Evolutionary conservation across 2,329 filamentous ascomycete genomes (phyloP).

Genomic region (Aspergillus carbonarius): DNA sequence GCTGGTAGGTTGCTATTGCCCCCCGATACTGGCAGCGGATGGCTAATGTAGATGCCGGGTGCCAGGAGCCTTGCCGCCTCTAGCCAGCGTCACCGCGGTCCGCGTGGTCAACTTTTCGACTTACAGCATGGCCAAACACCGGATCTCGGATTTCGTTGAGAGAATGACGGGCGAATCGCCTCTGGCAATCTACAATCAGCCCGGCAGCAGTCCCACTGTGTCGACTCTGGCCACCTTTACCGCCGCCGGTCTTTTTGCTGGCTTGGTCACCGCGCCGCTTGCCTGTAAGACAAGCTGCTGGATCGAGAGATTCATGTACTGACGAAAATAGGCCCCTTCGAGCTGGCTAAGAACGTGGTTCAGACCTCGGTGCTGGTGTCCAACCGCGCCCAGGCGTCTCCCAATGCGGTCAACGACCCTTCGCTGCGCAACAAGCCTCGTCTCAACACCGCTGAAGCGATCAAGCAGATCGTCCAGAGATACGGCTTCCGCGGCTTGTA

Average conservation of each 20-base stretch:
- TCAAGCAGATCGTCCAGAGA: constrained; percentile 43
- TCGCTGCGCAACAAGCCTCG: constrained; percentile 40
- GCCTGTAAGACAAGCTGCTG: constrained; percentile 38
- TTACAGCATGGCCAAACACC: constrained; percentile 45
- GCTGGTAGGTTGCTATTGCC: constrained; percentile 36
- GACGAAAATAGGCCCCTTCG: constrained; percentile 43
- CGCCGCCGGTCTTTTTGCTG: constrained; percentile 43
- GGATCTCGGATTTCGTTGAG: constrained; percentile 41
- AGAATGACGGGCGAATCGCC: constrained; percentile 43
- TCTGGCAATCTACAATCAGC: constrained; percentile 41
- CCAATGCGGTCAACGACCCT: constrained; percentile 34
- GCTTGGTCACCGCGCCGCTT: constrained; percentile 42
- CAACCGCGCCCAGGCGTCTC: constrained; percentile 39
- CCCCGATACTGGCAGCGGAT: neutral
- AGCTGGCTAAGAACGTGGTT: constrained; percentile 50
- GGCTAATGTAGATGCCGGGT: neutral
- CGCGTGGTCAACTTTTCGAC: constrained; percentile 49
- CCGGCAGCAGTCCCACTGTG: constrained; percentile 43
- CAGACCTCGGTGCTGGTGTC: constrained; percentile 50
- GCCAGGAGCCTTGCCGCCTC: constrained; percentile 45
- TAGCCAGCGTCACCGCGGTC: constrained; percentile 47
- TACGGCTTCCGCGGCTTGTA: constrained; percentile 47
- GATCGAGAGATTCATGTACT: neutral
- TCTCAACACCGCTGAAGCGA: constrained; percentile 43
- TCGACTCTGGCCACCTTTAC: constrained; percentile 45